phyloP scores from a whole-genome alignment of 2,329 filamentous ascomycete genomes.

The Fusarium xyrophilum region DNA sequence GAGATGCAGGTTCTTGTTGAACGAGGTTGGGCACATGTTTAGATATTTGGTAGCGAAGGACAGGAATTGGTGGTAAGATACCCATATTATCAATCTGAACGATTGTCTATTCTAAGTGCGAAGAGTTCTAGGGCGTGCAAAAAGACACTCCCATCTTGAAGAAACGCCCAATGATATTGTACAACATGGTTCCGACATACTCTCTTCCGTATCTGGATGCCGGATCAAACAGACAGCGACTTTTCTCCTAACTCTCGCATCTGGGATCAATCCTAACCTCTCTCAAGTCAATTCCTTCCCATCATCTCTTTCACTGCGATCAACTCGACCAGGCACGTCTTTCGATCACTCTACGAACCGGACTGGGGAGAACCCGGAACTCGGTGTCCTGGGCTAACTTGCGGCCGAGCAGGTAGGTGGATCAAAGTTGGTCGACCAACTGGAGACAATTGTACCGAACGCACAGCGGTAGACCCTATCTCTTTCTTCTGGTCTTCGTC shows the following conservation, averaged over 20 bases:
- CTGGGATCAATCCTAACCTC: neutral
- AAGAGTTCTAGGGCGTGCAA: neutral
- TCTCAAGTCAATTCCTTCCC: neutral
- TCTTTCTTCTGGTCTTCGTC: neutral
- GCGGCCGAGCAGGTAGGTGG: neutral
- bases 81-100: slow-evolving; percentile 12
- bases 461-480: neutral
- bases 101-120: neutral
- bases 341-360: neutral
- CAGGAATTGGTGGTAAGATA: slow-evolving; percentile 12
- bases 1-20: slow-evolving; percentile 66
- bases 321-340: neutral
- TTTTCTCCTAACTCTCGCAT: neutral
- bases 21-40: slow-evolving; percentile 64
- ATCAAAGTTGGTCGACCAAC: neutral
- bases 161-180: neutral
- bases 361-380: neutral
- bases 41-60: neutral
- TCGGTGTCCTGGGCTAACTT: neutral
- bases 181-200: neutral
- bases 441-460: neutral
- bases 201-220: neutral
- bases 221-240: neutral
- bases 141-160: neutral
- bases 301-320: neutral